phyloP scores from a whole-genome alignment of 2,329 filamentous ascomycete species.

The Helicocarpus griseus region DNA sequence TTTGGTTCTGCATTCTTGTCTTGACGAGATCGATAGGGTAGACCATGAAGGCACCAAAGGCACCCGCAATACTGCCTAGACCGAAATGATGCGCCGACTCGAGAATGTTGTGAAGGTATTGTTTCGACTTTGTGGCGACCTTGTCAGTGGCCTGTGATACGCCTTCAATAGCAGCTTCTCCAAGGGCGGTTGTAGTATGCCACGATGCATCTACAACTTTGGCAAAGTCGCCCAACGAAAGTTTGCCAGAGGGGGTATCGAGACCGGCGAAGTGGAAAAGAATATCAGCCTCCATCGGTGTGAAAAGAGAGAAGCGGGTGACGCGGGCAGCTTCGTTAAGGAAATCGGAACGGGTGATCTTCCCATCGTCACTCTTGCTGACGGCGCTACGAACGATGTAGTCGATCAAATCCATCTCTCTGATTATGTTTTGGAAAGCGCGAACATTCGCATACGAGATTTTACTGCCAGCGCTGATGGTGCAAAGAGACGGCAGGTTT shows the following conservation, averaged over 20 bases:
- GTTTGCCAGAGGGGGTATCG: slow-evolving; percentile 76
- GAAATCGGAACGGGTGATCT: slow-evolving; percentile 90
- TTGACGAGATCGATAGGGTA: slow-evolving; percentile 98
- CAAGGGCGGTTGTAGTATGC: slow-evolving; percentile 56
- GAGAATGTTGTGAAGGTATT: slow-evolving; percentile 53
- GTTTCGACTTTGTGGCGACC: slow-evolving; percentile 46
- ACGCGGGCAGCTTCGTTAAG: slow-evolving; percentile 84
- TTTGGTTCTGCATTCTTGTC: slow-evolving; percentile 96
- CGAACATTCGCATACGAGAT: slow-evolving; percentile 97
- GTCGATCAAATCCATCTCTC: slow-evolving; percentile 96
- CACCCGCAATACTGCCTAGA: slow-evolving; percentile 81
- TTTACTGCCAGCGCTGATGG: slow-evolving; percentile 82
- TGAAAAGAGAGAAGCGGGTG: slow-evolving; percentile 91
- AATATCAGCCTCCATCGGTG: slow-evolving; percentile 97
- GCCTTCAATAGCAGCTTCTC: slow-evolving; percentile 33
- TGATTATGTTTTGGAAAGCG: slow-evolving; percentile 95
- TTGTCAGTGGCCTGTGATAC: slow-evolving; percentile 40
- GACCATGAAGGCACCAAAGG: slow-evolving; percentile 98
- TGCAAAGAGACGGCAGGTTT: slow-evolving; percentile 86
- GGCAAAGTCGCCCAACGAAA: slow-evolving; percentile 75
- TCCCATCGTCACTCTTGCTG: slow-evolving; percentile 72
- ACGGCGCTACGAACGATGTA: slow-evolving; percentile 83
- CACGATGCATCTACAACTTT: slow-evolving; percentile 93
- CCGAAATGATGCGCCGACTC: slow-evolving; percentile 85
- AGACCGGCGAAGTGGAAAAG: slow-evolving; percentile 96